phyloP scores from a whole-genome alignment of 495 filamentous ascomycete genomes.

The Penicillium lagena region DNA sequence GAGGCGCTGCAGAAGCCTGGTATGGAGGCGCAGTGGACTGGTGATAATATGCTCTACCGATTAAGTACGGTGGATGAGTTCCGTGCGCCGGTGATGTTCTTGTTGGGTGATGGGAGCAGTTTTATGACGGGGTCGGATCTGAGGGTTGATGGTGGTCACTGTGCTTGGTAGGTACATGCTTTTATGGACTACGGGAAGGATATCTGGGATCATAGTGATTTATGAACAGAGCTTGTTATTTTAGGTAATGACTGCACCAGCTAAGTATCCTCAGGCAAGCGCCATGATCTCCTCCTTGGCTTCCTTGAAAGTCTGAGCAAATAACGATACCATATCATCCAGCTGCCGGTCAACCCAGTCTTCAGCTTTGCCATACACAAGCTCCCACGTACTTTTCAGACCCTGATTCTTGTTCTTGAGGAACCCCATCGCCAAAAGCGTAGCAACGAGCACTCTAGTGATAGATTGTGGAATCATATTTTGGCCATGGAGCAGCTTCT shows the following conservation, averaged over 20 bases:
- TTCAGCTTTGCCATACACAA: conserved; percentile 34
- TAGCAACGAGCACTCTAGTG: conserved; percentile 23
- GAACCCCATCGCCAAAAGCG: conserved; percentile 43
- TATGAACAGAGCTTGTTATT: not conserved
- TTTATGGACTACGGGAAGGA: not conserved
- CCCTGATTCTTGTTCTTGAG: conserved; percentile 33
- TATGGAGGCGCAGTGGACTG: conserved; percentile 69
- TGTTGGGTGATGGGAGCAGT: conserved; percentile 61
- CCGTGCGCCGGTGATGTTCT: conserved; percentile 68
- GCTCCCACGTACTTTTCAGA: conserved; percentile 47
- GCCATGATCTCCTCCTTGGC: not conserved
- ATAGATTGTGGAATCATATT: not conserved
- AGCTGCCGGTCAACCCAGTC: conserved; percentile 13
- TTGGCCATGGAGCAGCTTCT: not conserved
- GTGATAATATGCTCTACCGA: conserved; percentile 50
- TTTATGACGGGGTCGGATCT: conserved; percentile 62
- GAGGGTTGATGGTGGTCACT: conserved; percentile 14
- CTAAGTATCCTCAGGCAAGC: not conserved
- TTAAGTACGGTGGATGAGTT: conserved; percentile 66
- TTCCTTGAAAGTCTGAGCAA: not conserved
- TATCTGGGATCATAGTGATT: not conserved
- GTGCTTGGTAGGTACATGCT: conserved; percentile 5
- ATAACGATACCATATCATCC: not conserved
- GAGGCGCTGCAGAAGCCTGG: conserved; percentile 10
- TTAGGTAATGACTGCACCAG: not conserved